Evolutionary conservation across 306 rosid genomes (phyloP), one percentile per base, ranked within the genome.

Genomic region (Luffa acutangula): DNA sequence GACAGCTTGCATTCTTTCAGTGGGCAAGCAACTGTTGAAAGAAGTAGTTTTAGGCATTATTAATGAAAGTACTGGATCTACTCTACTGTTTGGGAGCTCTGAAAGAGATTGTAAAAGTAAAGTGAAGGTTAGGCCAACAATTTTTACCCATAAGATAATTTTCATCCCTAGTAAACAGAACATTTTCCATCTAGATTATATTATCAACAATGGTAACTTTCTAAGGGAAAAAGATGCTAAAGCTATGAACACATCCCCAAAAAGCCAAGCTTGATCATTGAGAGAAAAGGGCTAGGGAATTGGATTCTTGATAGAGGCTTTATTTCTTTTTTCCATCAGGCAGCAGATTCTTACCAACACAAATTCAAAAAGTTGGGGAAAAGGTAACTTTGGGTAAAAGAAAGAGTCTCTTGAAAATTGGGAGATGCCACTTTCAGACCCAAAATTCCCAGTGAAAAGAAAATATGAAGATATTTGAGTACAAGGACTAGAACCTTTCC

Each of bases 211-310:
- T 2, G 36, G 45, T 51, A 74, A 74, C 33, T 51, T 45, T 74
- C 41, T 7, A 17, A 33, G 45, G 57, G 33, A 11, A 74, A 74
- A 49, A 52, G 60, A 49, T 49, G 41, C 9, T 43, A 39, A 25
- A 65, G 41, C 69, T 62, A 13, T 62, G 69, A 62, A 14, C 46
- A 65, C 6, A 14, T 17, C 25, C 48, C 70, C 54, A n/a, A n/a
- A 70, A 67, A 67, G 74, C 74, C 51, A 67, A 45, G 36, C 59
- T 72, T 72, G 37, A 43, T 71, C 57, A 71, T 46, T 71, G 54
- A 72, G 77, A 14, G 48, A 45, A 12, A 83, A 83, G 76, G 18
- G 56, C 31, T 62, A 56, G 65, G 67, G 37, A 78, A 64, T 81
- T 57, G 48, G 53, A 64, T 77, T 80, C 83, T 70, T 77, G 67